These are phyloP conservation scores for Plantago coronopus DNA, from an alignment of 305 asterid species.

Conservation along the genomic window DNA sequence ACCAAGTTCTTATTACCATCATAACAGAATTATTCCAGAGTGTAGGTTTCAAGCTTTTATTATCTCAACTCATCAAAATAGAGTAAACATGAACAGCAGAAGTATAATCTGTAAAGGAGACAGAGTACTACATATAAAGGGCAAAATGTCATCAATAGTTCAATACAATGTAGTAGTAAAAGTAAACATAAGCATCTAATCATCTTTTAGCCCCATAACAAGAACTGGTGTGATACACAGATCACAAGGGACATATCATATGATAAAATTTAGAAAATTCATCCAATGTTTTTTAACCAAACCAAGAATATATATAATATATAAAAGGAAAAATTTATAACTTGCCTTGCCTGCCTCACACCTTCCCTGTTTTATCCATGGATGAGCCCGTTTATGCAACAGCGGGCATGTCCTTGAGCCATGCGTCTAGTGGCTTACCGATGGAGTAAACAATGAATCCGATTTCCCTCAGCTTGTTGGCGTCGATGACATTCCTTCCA, in stretches of 20 bases:
- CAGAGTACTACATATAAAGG: constrained; percentile 7
- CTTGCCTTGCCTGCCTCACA: constrained; percentile 30
- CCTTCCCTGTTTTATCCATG: constrained; percentile 24
- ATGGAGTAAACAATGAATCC: constrained; percentile 82
- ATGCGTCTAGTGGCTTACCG: constrained; percentile 87
- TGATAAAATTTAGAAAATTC: constrained; percentile 25
- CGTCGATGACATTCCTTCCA: constrained; percentile 67
- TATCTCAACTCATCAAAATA: background rate
- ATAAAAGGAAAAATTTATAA: constrained; percentile 29
- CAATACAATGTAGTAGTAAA: constrained; percentile 25
- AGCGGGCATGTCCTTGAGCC: constrained; percentile 96
- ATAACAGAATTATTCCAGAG: constrained; percentile 15
- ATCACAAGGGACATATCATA: constrained; percentile 31
- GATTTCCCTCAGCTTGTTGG: constrained; percentile 64
- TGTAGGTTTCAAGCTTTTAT: constrained; percentile 21
- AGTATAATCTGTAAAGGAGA: too few relatives aligned
- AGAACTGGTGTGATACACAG: constrained; percentile 23
- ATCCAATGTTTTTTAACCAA: constrained; percentile 25
- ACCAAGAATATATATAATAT: constrained; percentile 22
- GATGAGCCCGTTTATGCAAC: constrained; percentile 41
- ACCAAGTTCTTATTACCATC: constrained; percentile 12
- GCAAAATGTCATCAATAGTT: constrained; percentile 24
- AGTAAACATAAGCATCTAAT: constrained; percentile 22
- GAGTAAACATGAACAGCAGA: too few relatives aligned
- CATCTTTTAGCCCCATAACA: constrained; percentile 22